Evolutionary conservation across 345 rosid genomes (phyloP).

Genomic region (Erucastrum elatum): DNA sequence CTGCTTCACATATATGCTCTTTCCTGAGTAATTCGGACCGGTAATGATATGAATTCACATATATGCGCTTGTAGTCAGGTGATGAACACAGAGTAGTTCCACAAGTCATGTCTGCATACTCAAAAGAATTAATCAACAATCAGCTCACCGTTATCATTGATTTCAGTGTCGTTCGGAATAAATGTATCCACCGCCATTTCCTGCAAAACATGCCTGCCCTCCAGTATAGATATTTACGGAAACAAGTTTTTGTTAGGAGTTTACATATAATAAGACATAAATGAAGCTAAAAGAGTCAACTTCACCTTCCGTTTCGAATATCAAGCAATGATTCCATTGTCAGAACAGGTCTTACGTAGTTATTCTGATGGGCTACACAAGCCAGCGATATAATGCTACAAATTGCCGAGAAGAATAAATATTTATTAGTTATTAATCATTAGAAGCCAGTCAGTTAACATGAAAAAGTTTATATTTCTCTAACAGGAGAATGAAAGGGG

Average conservation of each 20-base stretch:
- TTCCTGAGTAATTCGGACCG: slow-evolving; percentile 98
- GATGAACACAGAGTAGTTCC: slow-evolving; percentile 23
- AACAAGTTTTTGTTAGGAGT: neutral
- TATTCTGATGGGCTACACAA: slow-evolving; percentile 83
- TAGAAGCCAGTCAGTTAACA: slow-evolving; percentile 4
- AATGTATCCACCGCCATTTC: slow-evolving; percentile 97
- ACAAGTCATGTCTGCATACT: slow-evolving; percentile 11
- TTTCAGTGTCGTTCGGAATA: slow-evolving; percentile 86
- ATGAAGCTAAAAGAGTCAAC: slow-evolving; percentile 12
- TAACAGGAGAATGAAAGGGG: neutral
- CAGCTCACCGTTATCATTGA: slow-evolving; percentile 58
- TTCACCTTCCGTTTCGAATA: slow-evolving; percentile 84
- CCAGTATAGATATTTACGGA: neutral
- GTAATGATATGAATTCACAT: slow-evolving; percentile 81
- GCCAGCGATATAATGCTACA: slow-evolving; percentile 81
- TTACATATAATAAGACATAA: slow-evolving; percentile 12
- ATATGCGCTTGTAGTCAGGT: slow-evolving; percentile 27
- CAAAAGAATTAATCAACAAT: slow-evolving; percentile 19
- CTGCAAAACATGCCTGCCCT: slow-evolving; percentile 89
- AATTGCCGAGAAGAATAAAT: slow-evolving; percentile 16
- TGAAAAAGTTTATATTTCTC: slow-evolving; percentile 7
- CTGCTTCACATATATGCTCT: slow-evolving; percentile 96
- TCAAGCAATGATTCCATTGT: slow-evolving; percentile 70
- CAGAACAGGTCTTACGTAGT: slow-evolving; percentile 85
- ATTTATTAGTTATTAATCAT: slow-evolving; percentile 8